Percentiles rank a stretch among this genome's conserved stretches.
Evolutionary conservation across 768 basidiomycete species (phyloP).

Genomic region (Termitomyces sp.): DNA sequence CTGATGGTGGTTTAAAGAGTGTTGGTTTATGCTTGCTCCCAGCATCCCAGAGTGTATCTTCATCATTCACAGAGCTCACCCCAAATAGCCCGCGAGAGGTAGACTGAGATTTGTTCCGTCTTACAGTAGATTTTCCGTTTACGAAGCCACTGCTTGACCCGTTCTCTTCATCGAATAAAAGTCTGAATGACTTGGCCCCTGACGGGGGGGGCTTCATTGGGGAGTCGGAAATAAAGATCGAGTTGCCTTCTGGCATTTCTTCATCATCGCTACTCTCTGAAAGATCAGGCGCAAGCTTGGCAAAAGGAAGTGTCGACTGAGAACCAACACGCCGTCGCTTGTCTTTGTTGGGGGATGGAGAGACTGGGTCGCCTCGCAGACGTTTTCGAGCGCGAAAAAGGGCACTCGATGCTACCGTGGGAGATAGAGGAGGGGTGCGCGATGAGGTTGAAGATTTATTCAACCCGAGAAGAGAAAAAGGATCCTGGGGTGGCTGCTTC

Average conservation of each 20-base stretch:
- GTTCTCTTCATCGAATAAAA: constrained; percentile 52
- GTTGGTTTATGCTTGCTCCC: constrained; percentile 2
- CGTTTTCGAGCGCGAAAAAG: constrained; percentile 73
- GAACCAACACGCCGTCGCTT: constrained; percentile 58
- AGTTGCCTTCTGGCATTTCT: constrained; percentile 30
- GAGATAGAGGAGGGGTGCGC: constrained; percentile 17
- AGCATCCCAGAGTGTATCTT: constrained; percentile 9
- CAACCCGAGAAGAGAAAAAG: constrained; percentile 30
- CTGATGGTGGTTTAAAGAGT: neutral
- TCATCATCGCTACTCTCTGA: constrained; percentile 27
- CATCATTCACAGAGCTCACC: constrained; percentile 3
- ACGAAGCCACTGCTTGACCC: constrained; percentile 4
- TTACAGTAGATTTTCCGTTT: constrained; percentile 3
- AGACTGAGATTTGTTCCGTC: constrained; percentile 10
- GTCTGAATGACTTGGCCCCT: constrained; percentile 56
- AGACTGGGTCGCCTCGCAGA: constrained; percentile 76
- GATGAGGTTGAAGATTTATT: constrained; percentile 15
- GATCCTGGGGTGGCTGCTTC: constrained; percentile 30
- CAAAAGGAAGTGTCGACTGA: constrained; percentile 32
- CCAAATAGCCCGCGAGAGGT: constrained; percentile 11
- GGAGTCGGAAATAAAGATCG: constrained; percentile 63
- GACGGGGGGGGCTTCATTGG: constrained; percentile 55
- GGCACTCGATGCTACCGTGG: constrained; percentile 32
- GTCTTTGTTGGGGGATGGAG: constrained; percentile 75
- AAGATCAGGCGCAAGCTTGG: constrained; percentile 23